Conservation (phyloP, 2,329 filamentous ascomycete genomes). For the Fusarium graminum region DNA sequence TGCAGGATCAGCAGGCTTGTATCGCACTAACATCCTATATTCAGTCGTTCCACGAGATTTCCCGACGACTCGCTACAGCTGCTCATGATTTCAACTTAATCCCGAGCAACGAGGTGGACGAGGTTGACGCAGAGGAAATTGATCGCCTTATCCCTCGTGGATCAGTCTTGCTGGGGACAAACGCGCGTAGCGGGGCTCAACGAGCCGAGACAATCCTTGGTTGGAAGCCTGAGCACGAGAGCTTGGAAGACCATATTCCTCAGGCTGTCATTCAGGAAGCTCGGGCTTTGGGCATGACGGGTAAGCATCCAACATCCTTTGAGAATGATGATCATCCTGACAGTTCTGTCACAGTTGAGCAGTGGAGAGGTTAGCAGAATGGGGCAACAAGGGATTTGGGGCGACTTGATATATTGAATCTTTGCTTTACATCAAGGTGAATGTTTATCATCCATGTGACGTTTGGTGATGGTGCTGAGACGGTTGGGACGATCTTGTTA, state of each 20-base stretch:
- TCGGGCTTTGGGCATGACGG: conserved; percentile 15
- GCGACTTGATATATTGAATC: no score
- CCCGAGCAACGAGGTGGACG: conserved; percentile 37
- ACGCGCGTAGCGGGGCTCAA: conserved; percentile 64
- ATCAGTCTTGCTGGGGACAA: conserved; percentile 66
- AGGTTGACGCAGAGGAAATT: conserved; percentile 55
- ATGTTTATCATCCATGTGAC: no score
- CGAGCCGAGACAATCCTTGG: conserved; percentile 65
- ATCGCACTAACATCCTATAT: background rate
- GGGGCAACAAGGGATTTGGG: no score
- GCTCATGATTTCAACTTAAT: conserved; percentile 46
- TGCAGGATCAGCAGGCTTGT: no score
- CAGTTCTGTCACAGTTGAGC: background rate
- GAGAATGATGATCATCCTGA: background rate
- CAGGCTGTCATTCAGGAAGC: conserved; percentile 44
- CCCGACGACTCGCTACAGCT: conserved; percentile 41
- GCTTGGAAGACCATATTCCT: conserved; percentile 58
- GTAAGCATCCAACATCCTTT: background rate
- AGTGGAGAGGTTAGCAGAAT: background rate
- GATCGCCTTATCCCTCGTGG: conserved; percentile 59
- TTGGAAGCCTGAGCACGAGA: conserved; percentile 64
- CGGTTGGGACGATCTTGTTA: no score
- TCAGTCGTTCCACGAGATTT: conserved; percentile 50
- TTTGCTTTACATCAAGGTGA: no score
- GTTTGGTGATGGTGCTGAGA: no score